Conservation (phyloP, 768 basidiomycete genomes). For the Tylopilus sp. region DNA sequence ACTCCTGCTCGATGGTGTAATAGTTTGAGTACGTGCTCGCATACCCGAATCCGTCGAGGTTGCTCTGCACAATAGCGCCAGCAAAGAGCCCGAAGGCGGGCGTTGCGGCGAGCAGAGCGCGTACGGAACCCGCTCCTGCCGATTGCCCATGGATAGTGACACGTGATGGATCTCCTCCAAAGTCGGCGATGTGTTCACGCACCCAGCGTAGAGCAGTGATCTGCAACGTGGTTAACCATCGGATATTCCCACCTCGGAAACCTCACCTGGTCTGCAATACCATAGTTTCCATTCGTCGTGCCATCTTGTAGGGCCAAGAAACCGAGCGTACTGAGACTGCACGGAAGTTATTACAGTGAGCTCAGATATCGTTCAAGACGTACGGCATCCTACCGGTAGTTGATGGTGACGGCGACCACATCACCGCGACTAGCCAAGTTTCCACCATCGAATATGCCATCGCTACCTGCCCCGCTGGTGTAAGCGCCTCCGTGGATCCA, state of each 20-base stretch:
- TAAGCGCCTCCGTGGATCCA: slow-evolving; percentile 52
- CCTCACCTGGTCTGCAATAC: slow-evolving; percentile 9
- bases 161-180: slow-evolving; percentile 52
- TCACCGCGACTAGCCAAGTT: slow-evolving; percentile 43
- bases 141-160: slow-evolving; percentile 56
- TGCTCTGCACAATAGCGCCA: slow-evolving; percentile 43
- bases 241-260: background rate
- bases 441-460: slow-evolving; percentile 42
- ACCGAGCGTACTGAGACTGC: slow-evolving; percentile 9
- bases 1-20: slow-evolving; percentile 41
- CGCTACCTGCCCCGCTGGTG: slow-evolving; percentile 36
- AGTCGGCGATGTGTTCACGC: slow-evolving; percentile 48
- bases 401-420: slow-evolving; percentile 37
- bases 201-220: slow-evolving; percentile 41
- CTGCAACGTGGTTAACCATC: background rate
- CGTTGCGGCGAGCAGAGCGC: slow-evolving; percentile 34
- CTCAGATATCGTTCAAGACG: background rate
- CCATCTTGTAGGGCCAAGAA: slow-evolving; percentile 8
- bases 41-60: slow-evolving; percentile 46
- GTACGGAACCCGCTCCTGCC: slow-evolving; percentile 47
- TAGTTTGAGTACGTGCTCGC: slow-evolving; percentile 49
- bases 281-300: slow-evolving; percentile 11
- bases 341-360: background rate
- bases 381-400: slow-evolving; percentile 27
- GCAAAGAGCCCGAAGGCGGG: slow-evolving; percentile 38